phyloP scores from a whole-genome alignment of 2,329 filamentous ascomycete genomes.

The Exophiala sp. region DNA sequence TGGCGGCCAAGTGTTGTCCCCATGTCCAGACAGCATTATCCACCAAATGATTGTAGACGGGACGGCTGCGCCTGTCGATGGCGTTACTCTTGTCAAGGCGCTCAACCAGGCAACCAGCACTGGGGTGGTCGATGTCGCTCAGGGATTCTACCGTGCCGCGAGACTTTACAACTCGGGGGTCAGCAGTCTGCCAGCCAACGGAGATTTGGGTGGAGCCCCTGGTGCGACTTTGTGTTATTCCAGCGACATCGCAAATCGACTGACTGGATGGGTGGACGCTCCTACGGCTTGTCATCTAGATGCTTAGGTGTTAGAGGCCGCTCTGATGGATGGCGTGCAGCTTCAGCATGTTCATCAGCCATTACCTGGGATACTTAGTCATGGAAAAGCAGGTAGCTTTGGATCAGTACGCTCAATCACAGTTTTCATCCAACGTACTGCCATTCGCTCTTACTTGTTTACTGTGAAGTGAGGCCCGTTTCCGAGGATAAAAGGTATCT shows the following conservation, averaged over 20 bases:
- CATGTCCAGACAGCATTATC: conserved; percentile 20
- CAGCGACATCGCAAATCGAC: conserved; percentile 28
- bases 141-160: conserved; percentile 23
- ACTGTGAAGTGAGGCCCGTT: too few species aligned
- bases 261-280: conserved; percentile 22
- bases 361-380: too few species aligned
- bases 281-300: neutral
- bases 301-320: conserved; percentile 13
- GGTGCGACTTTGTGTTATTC: conserved; percentile 25
- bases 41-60: conserved; percentile 25
- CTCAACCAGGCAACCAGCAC: conserved; percentile 10
- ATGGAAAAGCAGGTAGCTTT: too few species aligned
- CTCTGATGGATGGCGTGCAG: neutral
- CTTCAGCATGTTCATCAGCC: too few species aligned
- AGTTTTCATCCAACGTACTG: too few species aligned
- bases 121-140: conserved; percentile 4
- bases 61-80: conserved; percentile 9
- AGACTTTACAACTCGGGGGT: conserved; percentile 26
- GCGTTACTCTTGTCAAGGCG: conserved; percentile 7
- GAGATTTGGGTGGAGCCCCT: conserved; percentile 15
- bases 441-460: too few species aligned
- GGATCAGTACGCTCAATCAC: too few species aligned
- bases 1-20: conserved; percentile 5
- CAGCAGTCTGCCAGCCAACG: conserved; percentile 8
- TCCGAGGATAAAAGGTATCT: too few species aligned